Evolutionary conservation across 495 filamentous ascomycete species (phyloP), one percentile per base, ranked within the genome.

Genomic region (Penicillium mononematosum): DNA sequence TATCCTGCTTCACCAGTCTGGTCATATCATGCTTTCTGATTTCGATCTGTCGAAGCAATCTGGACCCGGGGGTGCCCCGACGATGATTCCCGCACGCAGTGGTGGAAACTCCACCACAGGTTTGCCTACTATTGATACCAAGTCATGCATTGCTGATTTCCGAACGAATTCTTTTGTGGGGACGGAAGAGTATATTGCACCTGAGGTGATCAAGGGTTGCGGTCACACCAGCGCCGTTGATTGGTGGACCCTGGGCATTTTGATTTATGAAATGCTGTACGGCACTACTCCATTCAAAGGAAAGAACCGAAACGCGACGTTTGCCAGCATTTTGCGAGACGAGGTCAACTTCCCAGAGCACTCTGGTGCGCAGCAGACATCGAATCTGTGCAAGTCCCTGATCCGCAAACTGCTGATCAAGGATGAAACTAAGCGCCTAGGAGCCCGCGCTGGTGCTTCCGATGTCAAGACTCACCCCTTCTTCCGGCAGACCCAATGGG

Each of bases 241-340:
- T 72, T 98, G 94, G 94, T 98, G 94, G 94, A 98, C 94, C 3
- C 76, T 98, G 10, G 94, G 94, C 19, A 98, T 98, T 53, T 73
- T 98, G 63, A 89, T 98, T 54, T 98, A 96, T 62, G 94, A 98
- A 72, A 98, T 98, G 94, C 78, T 98, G n/a, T 98, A 89, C 73
- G 95, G 94, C 20, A 98, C 92, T 3, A 98, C 94, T 2, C 94
- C 94, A 0, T 98, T 98, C 83, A 98, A 98, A 76, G 94, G 94
- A 62, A 98, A 98, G 84, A 98, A 96, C 73, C 85, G 94, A 34
- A 98, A 98, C 67, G 90, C 90, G 16, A 98, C 94, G 1, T 98
- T 98, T 75, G 94, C 92, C 29, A 98, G 98, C 66, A 98, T 98
- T 59, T 78, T 98, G 52, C 80, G 91, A 32, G 95, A 98, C 68